Base-by-base conservation (phyloP, 768 basidiomycete genomes). In the Dictyophora rubrovolvata region DNA sequence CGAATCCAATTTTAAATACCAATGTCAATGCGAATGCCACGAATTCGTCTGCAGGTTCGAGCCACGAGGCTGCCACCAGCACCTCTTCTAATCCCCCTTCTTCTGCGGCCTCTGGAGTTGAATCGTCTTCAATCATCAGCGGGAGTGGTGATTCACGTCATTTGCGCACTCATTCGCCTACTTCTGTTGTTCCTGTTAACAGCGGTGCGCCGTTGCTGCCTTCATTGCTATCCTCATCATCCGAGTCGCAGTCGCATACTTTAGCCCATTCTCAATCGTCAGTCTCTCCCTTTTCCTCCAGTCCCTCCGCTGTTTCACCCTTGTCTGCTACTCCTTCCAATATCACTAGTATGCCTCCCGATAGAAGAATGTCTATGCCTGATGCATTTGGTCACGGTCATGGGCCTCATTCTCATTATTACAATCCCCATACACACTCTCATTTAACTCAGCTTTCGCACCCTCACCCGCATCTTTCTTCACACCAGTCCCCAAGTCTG, bases 321-420 rank as follows among this genome's bases (percentile, higher is more conserved):
- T 42, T 65, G 83, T 72, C 79, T 82, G 63, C 82, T 84, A 52
- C 78, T 83, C 61, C 75, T 80, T 55, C 37, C 55, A 35, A 12
- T 6, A 9, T 46, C 16, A 21, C 56, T 17, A 71, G 76, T 69
- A 85, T 81, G 64, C 66, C 76, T 42, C 74, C 78, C 48, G 87
- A 89, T 73, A 80, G 88, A 60, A 77, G 88, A 65, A 85, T 88
- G 84, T 89, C 88, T 21, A 82, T 85, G 48, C 85, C 86, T 55
- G 74, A 74, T 17, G 56, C 50, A 10, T 53, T 61, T 21, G 16
- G 48, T 28, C 23, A 49, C 7, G 48, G 50, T 42, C 56, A 57
- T 57, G 42, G 42, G n/a, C n/a, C 42, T n/a, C 42, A 42, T 42
- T n/a, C 42, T 4, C 58, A 82, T 83, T 67, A 77, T 77, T 62